phyloP scores from a whole-genome alignment of 1,284 basidiomycete species.

The Papiliotrema flavescens region DNA sequence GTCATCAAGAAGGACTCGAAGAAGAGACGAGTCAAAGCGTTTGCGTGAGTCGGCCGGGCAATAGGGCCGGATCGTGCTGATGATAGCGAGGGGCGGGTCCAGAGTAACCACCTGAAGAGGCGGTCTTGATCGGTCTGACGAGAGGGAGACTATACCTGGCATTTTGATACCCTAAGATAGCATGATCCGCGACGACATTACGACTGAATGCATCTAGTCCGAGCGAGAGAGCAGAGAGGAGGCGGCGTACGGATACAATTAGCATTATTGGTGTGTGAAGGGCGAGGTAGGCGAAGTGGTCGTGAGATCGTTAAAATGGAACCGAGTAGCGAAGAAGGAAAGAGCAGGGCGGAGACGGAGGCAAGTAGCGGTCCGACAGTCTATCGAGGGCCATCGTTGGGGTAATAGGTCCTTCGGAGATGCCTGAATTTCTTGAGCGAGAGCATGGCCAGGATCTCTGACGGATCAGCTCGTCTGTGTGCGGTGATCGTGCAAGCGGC shows the following conservation, averaged over 20 bases:
- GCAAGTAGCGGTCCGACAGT: background rate
- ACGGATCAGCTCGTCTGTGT: background rate
- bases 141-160: background rate
- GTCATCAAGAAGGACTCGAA: slow-evolving; percentile 76
- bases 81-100: slow-evolving; percentile 4
- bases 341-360: background rate
- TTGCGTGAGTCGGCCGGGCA: slow-evolving; percentile 34
- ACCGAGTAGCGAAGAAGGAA: background rate
- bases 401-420: slow-evolving; percentile 66
- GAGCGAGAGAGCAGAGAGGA: too few species aligned
- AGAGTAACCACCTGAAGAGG: background rate
- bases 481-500: slow-evolving; percentile 20
- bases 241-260: background rate
- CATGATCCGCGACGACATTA: background rate
- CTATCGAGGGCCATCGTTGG: slow-evolving; percentile 37
- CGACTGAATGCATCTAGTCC: too few species aligned
- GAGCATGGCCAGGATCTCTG: slow-evolving; percentile 82
- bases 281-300: background rate
- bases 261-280: background rate
- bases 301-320: background rate
- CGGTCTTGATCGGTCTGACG: background rate
- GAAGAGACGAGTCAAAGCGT: slow-evolving; percentile 62
- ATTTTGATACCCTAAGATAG: background rate
- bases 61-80: slow-evolving; percentile 1
- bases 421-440: slow-evolving; percentile 81